A percentile compares a stretch with the other conserved stretches of the same genome.
phyloP scores from a whole-genome alignment of 139 green algal species.

The Closterium sp. region DNA sequence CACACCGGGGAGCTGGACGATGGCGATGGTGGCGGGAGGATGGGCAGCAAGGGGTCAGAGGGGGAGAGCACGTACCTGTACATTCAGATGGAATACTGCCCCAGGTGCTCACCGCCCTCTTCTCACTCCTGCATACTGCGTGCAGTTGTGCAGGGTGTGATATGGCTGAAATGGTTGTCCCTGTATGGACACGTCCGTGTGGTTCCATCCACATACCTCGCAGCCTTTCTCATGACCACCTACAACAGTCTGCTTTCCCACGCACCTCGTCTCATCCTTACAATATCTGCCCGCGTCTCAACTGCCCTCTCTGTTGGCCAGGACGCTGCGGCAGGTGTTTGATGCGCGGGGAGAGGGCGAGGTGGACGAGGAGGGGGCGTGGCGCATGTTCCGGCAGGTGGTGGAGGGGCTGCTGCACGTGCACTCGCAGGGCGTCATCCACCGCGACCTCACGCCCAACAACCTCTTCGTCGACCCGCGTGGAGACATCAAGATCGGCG shows the following conservation, averaged over 20 bases:
- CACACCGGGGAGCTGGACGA: conserved; percentile 13
- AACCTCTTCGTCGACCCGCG: conserved; percentile 96
- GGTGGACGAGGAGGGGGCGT: conserved; percentile 67
- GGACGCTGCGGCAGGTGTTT: conserved; percentile 29
- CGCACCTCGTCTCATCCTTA: too few relatives aligned
- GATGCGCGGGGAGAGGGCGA: not conserved
- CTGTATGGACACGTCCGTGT: not conserved
- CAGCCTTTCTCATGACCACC: not conserved
- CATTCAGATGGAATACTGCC: conserved; percentile 82
- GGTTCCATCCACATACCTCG: not conserved
- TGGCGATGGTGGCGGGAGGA: conserved; percentile 1
- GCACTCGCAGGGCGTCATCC: conserved; percentile 57
- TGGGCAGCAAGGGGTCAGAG: not conserved
- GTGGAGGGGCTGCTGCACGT: conserved; percentile 75
- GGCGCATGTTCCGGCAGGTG: conserved; percentile 78
- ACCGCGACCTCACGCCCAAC: conserved; percentile 88
- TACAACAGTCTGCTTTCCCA: too few relatives aligned
- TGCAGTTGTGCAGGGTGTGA: not conserved
- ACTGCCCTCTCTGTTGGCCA: not conserved
- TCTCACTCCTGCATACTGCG: not conserved
- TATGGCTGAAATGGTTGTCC: too few relatives aligned
- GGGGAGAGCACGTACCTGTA: conserved; percentile 63
- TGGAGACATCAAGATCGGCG: conserved; percentile 93
- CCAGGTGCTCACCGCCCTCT: not conserved
- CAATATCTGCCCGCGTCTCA: not conserved